Conservation (phyloP, 2,329 filamentous ascomycete genomes). For the Scedosporium minutisporum region DNA sequence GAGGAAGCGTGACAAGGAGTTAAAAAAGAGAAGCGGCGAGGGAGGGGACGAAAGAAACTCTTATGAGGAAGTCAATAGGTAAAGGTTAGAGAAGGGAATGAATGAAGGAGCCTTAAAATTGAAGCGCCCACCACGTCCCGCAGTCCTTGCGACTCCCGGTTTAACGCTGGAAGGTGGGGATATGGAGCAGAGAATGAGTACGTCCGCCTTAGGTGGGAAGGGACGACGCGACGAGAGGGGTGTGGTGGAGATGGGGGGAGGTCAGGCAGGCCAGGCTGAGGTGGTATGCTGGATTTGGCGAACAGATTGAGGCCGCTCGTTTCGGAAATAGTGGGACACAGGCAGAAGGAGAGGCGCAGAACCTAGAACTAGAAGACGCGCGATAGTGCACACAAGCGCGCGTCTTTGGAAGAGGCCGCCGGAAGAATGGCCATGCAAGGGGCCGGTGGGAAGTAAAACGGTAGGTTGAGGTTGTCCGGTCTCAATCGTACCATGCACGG, state of each 20-base stretch:
- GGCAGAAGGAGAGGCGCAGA: not conserved
- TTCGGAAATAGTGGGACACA: conserved; percentile 4
- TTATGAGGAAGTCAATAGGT: not conserved
- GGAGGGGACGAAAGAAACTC: not conserved
- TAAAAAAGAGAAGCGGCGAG: not conserved
- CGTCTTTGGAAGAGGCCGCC: conserved; percentile 9
- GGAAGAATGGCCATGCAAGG: not conserved
- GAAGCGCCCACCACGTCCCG: not conserved
- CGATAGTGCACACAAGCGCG: conserved; percentile 10
- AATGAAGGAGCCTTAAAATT: not conserved
- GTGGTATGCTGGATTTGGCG: conserved; percentile 5
- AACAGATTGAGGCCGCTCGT: conserved; percentile 4
- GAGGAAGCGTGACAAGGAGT: conserved; percentile 1
- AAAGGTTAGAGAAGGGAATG: not conserved
- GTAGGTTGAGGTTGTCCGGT: not conserved
- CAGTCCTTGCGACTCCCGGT: not conserved
- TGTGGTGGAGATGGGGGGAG: not conserved
- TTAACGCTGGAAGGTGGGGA: not conserved
- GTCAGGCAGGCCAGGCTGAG: conserved; percentile 2
- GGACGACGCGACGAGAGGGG: not conserved
- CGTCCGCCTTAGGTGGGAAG: not conserved
- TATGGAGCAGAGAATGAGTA: not conserved
- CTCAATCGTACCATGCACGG: not conserved
- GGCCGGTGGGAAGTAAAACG: not conserved
- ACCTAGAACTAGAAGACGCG: conserved; percentile 3